These are phyloP conservation scores for Pythium vanterpoolii DNA, from an alignment of 352 stramenopile genomes.

Conservation along the genomic window DNA sequence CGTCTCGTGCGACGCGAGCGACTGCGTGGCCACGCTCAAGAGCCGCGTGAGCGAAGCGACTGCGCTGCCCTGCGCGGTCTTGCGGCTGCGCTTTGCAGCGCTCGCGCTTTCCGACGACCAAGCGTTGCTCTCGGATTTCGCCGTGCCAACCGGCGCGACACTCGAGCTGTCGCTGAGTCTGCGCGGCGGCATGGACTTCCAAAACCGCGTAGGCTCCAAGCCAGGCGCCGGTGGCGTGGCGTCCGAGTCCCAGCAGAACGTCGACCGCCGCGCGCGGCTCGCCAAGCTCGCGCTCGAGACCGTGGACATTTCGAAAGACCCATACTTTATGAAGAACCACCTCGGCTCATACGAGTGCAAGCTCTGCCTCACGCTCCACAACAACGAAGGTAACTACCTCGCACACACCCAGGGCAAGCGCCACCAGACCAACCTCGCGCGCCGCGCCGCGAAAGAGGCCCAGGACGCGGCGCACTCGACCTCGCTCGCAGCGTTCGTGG, in stretches of 20 bases:
- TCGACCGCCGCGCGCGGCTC: constrained; percentile 95
- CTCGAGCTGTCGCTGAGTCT: constrained; percentile 18
- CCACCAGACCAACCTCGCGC: constrained; percentile 96
- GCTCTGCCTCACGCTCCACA: constrained; percentile 98
- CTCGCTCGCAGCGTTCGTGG: constrained; percentile 40
- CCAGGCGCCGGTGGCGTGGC: constrained; percentile 70
- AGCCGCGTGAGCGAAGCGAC: constrained; percentile 18
- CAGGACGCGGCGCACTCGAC: constrained; percentile 51
- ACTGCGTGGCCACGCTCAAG: constrained; percentile 21
- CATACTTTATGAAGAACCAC: constrained; percentile 99
- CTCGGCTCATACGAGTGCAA: constrained; percentile 99
- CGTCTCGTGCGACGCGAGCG: constrained; percentile 7
- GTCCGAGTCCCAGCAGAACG: constrained; percentile 75
- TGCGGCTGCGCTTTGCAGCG: constrained; percentile 27
- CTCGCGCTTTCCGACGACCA: constrained; percentile 19
- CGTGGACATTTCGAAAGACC: constrained; percentile 98
- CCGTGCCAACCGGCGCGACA: constrained; percentile 18
- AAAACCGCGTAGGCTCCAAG: constrained; percentile 85
- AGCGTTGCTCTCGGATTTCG: constrained; percentile 19
- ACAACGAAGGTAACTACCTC: constrained; percentile 99
- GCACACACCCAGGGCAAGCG: constrained; percentile 99
- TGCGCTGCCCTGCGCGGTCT: constrained; percentile 13
- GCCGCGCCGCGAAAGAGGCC: constrained; percentile 86
- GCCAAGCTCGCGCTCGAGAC: constrained; percentile 98
- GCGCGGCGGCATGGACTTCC: constrained; percentile 71